Conservation (phyloP, 192 early-diverging fungal genomes). For the Linnemannia hyalina region DNA sequence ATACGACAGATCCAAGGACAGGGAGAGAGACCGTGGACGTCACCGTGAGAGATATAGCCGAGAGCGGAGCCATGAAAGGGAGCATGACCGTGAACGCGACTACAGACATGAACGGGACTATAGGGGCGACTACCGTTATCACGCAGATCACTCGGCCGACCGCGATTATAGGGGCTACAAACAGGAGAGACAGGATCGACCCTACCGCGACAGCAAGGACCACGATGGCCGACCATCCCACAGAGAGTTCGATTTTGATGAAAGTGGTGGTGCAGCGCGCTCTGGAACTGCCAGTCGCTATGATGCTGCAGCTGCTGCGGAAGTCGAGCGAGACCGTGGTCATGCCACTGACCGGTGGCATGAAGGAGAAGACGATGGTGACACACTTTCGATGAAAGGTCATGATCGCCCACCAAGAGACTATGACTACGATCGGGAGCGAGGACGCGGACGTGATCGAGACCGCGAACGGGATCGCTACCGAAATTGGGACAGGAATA, state of each 20-base stretch:
- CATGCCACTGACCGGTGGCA: conserved; percentile 17
- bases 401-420: conserved; percentile 25
- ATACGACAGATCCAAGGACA: conserved; percentile 41
- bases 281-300: neutral
- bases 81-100: conserved; percentile 41
- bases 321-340: conserved; percentile 30
- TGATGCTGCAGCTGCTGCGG: conserved; percentile 12
- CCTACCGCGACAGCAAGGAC: conserved; percentile 38
- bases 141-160: conserved; percentile 24
- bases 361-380: conserved; percentile 46
- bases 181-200: conserved; percentile 29
- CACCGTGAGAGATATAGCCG: conserved; percentile 45
- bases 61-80: conserved; percentile 47
- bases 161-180: conserved; percentile 31
- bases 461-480: conserved; percentile 26
- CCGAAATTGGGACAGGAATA: conserved; percentile 17
- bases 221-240: conserved; percentile 20
- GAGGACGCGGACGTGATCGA: conserved; percentile 18
- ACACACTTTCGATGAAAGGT: conserved; percentile 24
- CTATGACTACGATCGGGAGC: conserved; percentile 28
- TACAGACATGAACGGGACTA: conserved; percentile 44
- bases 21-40: conserved; percentile 34
- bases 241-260: conserved; percentile 39
- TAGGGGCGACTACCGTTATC: conserved; percentile 39
- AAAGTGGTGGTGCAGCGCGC: neutral